Evolutionary conservation across 1,284 basidiomycete genomes (phyloP).

Genomic region (Vanrija pseudolonga): DNA sequence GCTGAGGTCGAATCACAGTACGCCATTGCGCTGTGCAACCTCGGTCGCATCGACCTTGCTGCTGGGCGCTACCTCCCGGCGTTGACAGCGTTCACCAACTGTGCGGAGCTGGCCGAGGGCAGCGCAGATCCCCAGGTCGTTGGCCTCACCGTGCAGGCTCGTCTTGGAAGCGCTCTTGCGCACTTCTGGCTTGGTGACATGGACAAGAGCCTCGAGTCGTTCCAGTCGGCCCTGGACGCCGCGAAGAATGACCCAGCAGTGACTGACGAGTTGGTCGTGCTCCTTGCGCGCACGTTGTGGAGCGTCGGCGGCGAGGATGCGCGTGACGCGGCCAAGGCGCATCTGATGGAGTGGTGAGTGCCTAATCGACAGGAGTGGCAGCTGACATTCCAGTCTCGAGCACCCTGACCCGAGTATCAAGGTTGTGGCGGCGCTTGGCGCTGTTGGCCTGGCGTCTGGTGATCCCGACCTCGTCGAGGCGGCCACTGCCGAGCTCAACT

Average conservation of each 20-base stretch:
- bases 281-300: slow-evolving; percentile 79
- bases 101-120: slow-evolving; percentile 60
- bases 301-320: slow-evolving; percentile 69
- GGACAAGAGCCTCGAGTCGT: slow-evolving; percentile 61
- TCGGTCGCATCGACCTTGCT: slow-evolving; percentile 72
- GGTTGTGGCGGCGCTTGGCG: slow-evolving; percentile 76
- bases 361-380: too few relatives aligned
- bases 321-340: slow-evolving; percentile 70
- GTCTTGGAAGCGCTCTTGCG: slow-evolving; percentile 68
- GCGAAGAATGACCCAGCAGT: slow-evolving; percentile 54
- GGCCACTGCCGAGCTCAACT: slow-evolving; percentile 72
- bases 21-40: slow-evolving; percentile 74
- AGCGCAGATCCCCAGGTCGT: slow-evolving; percentile 26
- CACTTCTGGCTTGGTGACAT: slow-evolving; percentile 63
- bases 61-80: slow-evolving; percentile 60
- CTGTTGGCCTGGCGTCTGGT: slow-evolving; percentile 74
- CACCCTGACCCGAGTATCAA: slow-evolving; percentile 57
- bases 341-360: slow-evolving; percentile 75
- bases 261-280: slow-evolving; percentile 66
- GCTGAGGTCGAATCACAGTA: slow-evolving; percentile 70
- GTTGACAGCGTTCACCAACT: slow-evolving; percentile 67
- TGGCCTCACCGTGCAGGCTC: slow-evolving; percentile 55
- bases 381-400: slow-evolving; percentile 55
- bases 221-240: slow-evolving; percentile 64
- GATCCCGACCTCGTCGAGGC: slow-evolving; percentile 82